phyloP scores from a whole-genome alignment of 495 filamentous ascomycete genomes.

The Podospora anserina region DNA sequence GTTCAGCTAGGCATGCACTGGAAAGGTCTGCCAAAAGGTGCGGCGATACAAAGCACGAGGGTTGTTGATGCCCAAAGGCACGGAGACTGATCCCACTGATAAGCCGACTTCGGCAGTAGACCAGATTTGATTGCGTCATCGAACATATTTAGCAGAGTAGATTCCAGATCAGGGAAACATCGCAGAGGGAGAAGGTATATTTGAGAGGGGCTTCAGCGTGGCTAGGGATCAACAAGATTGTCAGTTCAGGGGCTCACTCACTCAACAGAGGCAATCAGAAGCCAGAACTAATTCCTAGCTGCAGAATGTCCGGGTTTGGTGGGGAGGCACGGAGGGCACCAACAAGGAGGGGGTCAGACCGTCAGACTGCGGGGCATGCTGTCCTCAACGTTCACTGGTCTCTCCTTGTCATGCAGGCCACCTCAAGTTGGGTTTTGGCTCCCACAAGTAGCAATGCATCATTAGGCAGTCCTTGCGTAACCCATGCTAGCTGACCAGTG shows the following conservation, averaged over 20 bases:
- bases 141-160: background rate
- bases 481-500: background rate
- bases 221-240: background rate
- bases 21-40: background rate
- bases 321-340: background rate
- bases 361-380: background rate
- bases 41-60: background rate
- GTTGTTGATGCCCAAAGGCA: slow-evolving; percentile 2
- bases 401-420: background rate
- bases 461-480: slow-evolving; percentile 2
- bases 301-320: background rate
- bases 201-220: background rate
- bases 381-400: background rate
- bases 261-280: background rate
- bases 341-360: background rate
- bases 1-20: background rate
- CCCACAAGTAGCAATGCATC: background rate
- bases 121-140: slow-evolving; percentile 2
- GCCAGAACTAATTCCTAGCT: background rate
- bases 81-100: background rate
- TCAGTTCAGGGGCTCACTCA: background rate
- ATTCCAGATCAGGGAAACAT: background rate
- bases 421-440: background rate
- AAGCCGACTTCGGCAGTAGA: background rate
- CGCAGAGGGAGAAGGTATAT: background rate